Evolutionary conservation across 108 stramenopile genomes (phyloP), one percentile per base, ranked within the genome.

Genomic region (Nitzschia sp.): DNA sequence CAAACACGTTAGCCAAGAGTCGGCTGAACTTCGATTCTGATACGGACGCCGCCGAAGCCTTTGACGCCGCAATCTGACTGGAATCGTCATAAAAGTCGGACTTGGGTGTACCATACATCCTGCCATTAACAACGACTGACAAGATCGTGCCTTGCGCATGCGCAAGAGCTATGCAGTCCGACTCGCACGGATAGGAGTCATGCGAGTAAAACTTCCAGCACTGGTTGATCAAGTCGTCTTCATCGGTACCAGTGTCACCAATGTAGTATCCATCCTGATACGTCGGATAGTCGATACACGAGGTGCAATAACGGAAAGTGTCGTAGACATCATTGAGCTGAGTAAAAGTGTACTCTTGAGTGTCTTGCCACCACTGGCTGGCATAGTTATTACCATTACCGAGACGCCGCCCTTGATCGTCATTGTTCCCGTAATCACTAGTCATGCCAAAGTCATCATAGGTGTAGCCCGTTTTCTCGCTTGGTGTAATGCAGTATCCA

Each of bases 121-220:
- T 74, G 45, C 82, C 86, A n/a, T 73, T 80, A 56, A 85, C 83
- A 4, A 54, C 60, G 25, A 94, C 69, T 23, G 53, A 58, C 11
- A 85, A 60, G 21, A 91, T 86, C 46, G 85, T 84, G 45, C 88
- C 86, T 76, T 94, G 92, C n/a, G 80, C 64, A 64, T 88, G 64
- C 19, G 77, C 92, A 74, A 81, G 64, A 23, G 92, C 77, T 46
- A 94, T 76, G 46, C 92, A 91, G 47, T 91, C 88, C 32, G 61
- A 64, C 53, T 83, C 87, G 67, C 89, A 91, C 54, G 78, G 78
- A 79, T 59, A 94, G 51, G 87, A 87, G 33, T 89, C 79, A 60
- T 94, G 92, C 13, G 88, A 89, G 49, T 88, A 87, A 57, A 94
- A 94, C 81, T 94, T 94, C 92, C 92, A 94, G 71, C 92, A 94